Conservation (phyloP, 2,329 filamentous ascomycete genomes). For the Pochonia chlamydosporia region DNA sequence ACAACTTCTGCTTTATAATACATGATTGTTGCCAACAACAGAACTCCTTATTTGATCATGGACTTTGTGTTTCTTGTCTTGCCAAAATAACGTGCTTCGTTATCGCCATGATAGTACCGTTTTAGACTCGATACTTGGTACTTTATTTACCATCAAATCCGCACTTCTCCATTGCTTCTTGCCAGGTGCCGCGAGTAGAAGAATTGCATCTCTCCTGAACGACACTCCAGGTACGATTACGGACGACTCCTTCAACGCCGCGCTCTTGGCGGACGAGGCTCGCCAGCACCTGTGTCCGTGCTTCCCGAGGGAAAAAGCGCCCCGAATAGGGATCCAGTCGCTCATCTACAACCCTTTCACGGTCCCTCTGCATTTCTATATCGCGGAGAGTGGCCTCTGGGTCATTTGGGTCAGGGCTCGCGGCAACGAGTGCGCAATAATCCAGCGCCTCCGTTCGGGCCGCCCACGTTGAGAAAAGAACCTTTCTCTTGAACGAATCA, state of each 20-base stretch:
- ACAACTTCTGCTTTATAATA: too few relatives aligned
- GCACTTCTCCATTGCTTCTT: slow-evolving; percentile 59
- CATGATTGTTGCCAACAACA: too few relatives aligned
- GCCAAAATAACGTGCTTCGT: too few relatives aligned
- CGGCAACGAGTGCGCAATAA: slow-evolving; percentile 86
- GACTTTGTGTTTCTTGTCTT: too few relatives aligned
- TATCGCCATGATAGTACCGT: too few relatives aligned
- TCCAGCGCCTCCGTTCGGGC: slow-evolving; percentile 73
- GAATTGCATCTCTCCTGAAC: slow-evolving; percentile 69
- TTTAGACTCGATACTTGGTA: too few relatives aligned
- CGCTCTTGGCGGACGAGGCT: slow-evolving; percentile 68
- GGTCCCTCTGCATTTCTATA: slow-evolving; percentile 62
- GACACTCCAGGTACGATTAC: slow-evolving; percentile 74
- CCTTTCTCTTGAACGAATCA: slow-evolving; percentile 63
- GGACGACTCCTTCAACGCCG: slow-evolving; percentile 71
- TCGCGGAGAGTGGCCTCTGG: slow-evolving; percentile 67
- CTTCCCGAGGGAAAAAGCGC: slow-evolving; percentile 73
- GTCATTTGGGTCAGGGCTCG: slow-evolving; percentile 80
- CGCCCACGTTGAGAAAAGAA: slow-evolving; percentile 88
- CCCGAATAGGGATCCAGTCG: slow-evolving; percentile 86
- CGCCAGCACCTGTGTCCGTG: slow-evolving; percentile 74
- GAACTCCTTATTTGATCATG: too few relatives aligned
- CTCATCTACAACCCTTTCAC: slow-evolving; percentile 76
- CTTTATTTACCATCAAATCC: neutral
- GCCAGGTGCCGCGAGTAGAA: slow-evolving; percentile 51